Base-by-base conservation (phyloP, 2,329 filamentous ascomycete species). In the Exserohilum rostratum region DNA sequence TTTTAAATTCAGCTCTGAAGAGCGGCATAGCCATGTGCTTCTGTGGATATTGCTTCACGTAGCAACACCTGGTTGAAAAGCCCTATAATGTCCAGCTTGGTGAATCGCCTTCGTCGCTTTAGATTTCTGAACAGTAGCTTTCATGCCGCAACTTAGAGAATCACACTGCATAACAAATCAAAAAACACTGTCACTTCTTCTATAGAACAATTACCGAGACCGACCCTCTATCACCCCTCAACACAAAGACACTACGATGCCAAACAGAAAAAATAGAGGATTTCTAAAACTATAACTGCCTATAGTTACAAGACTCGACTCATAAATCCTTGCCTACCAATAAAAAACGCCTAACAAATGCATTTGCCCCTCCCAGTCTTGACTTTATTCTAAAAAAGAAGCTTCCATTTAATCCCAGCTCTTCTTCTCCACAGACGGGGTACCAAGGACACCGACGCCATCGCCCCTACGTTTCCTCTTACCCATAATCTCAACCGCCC, bases 401-500 rank as follows among this genome's bases (percentile, higher is more conserved):
- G 17, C 34, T 13, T 5, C 15, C n/a, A 2, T 17, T 42, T 52
- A 63, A 35, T 63, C 61, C 61, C 61, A 63, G 6, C 48, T 49
- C 44, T 57, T 35, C 52, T 63, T 63, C 49, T 63, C 58, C 7
- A 39, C 9, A 12, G 50, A 50, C 31, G 65, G 65, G 12, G 66
- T 69, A 1, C 72, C 72, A 68, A 85, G 65, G 54, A 84, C 77
- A 13, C 83, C 83, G 65, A 82, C 73, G 46, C 74, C 78, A 37
- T 74, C 67, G 13, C 73, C 70, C 45, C 74, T 71, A 42, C 72
- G 70, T 53, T 70, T 71, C 47, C 74, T 71, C 55, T 63, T 66
- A 62, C 78, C 66, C 76, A 75, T 6, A 30, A 82, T 66, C 55
- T 87, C 85, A 25, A 75, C 69, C 1, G 82, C 78, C 90, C 91